These are phyloP conservation scores for Tolypocladium ophioglossoides DNA, from an alignment of 2,329 filamentous ascomycete species.

Conservation along the genomic window DNA sequence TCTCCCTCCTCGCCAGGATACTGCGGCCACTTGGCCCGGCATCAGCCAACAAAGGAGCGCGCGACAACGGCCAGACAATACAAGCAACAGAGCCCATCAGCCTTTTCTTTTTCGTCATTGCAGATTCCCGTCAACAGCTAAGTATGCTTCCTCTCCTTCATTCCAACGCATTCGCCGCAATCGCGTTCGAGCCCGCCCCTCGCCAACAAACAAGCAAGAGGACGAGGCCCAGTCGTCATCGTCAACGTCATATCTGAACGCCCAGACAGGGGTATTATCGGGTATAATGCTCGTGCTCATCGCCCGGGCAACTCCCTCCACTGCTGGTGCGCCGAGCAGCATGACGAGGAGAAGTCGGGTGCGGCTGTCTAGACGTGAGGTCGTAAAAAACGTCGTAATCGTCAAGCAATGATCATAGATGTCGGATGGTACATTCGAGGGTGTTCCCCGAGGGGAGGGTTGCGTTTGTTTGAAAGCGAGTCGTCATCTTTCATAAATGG, in stretches of 20 bases:
- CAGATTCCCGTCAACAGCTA: conserved; percentile 3
- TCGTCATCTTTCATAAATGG: conserved; percentile 26
- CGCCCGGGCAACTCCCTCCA: conserved; percentile 22
- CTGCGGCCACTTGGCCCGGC: background rate
- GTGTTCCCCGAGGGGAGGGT: conserved; percentile 14
- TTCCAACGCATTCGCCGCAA: background rate
- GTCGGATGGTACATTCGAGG: conserved; percentile 18
- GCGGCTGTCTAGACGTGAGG: conserved; percentile 35
- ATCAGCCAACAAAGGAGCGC: background rate
- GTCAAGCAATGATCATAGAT: conserved; percentile 29
- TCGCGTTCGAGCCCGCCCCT: background rate
- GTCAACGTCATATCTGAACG: conserved; percentile 22
- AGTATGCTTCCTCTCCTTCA: background rate
- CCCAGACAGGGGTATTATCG: conserved; percentile 27
- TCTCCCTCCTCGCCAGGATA: conserved; percentile 12
- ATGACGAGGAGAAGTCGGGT: conserved; percentile 19
- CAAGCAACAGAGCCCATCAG: background rate
- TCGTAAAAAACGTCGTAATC: conserved; percentile 36
- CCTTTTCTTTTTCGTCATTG: conserved; percentile 12
- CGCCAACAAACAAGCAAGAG: background rate
- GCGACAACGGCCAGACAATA: background rate
- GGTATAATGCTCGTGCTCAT: conserved; percentile 27
- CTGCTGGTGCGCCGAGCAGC: conserved; percentile 18
- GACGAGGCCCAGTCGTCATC: conserved; percentile 11
- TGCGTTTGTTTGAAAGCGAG: conserved; percentile 14